Percentiles rank a stretch among this genome's conserved stretches.
phyloP scores from a whole-genome alignment of 2,329 filamentous ascomycete genomes.

The Metarhizium anisopliae region DNA sequence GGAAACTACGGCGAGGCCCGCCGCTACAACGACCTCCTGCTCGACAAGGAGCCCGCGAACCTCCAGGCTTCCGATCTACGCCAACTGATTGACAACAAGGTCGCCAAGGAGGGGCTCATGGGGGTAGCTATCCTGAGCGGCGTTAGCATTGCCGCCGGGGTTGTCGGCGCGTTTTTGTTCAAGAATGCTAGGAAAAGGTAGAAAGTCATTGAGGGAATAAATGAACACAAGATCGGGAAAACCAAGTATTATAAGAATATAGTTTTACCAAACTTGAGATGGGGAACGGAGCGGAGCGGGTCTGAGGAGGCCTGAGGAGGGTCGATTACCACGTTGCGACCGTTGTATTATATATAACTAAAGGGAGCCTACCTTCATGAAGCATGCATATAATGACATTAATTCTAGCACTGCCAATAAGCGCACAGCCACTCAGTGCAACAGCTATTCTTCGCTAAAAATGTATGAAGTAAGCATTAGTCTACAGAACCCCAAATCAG shows the following conservation, averaged over 20 bases:
- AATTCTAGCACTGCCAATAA: not conserved
- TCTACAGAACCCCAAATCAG: not conserved
- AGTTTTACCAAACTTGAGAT: not conserved
- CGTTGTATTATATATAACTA: slow-evolving; percentile 1
- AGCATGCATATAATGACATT: not conserved
- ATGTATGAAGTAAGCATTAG: no score
- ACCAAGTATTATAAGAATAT: not conserved
- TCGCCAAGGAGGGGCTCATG: slow-evolving; percentile 86
- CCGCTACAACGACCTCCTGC: slow-evolving; percentile 84
- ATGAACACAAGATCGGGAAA: not conserved
- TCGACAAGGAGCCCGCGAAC: slow-evolving; percentile 87
- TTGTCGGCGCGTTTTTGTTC: slow-evolving; percentile 81
- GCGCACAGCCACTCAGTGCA: not conserved
- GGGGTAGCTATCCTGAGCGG: slow-evolving; percentile 93
- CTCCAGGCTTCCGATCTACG: slow-evolving; percentile 82
- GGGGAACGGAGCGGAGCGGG: not conserved
- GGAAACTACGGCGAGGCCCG: slow-evolving; percentile 94
- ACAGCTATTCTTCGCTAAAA: no score
- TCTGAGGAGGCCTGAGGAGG: not conserved
- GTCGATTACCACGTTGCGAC: not conserved
- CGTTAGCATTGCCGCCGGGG: slow-evolving; percentile 84
- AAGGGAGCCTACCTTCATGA: not conserved
- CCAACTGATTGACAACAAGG: slow-evolving; percentile 87
- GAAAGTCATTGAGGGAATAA: slow-evolving; percentile 1
- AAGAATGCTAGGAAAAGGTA: slow-evolving; percentile 59